Evolutionary conservation across 1,139 yeast species (phyloP).

Genomic region (Debaryomyces robertsiae): DNA sequence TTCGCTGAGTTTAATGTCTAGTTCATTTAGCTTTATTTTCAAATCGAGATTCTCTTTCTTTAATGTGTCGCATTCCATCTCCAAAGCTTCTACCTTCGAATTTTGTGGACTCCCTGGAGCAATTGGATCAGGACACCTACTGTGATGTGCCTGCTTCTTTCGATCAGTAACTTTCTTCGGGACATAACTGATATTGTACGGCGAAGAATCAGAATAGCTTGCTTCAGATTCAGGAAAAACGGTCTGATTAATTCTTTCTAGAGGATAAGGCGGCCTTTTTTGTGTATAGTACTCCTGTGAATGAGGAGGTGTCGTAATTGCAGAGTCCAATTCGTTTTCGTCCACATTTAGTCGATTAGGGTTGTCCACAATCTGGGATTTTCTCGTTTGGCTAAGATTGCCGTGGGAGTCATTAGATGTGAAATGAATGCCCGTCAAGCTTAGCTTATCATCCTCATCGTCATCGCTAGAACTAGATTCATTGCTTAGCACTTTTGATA

Average conservation of each 20-base stretch:
- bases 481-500: background rate
- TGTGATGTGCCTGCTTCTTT: background rate
- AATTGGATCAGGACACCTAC: constrained; percentile 1
- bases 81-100: constrained; percentile 1
- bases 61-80: constrained; percentile 12
- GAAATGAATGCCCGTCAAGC: constrained; percentile 5
- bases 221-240: background rate
- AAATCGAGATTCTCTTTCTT: constrained; percentile 20
- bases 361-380: background rate
- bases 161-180: constrained; percentile 14
- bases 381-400: constrained; percentile 4
- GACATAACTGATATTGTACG: constrained; percentile 15
- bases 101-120: background rate
- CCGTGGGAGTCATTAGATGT: constrained; percentile 1
- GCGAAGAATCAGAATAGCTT: constrained; percentile 1
- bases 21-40: constrained; percentile 14
- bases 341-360: background rate
- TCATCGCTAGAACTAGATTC: background rate
- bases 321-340: constrained; percentile 18
- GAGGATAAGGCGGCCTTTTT: constrained; percentile 1
- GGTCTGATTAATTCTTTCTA: constrained; percentile 1
- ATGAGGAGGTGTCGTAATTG: constrained; percentile 29
- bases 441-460: constrained; percentile 9
- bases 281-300: constrained; percentile 21
- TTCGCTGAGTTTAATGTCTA: constrained; percentile 15